These are phyloP conservation scores for Silene coronaria DNA, from an alignment of 179 eudicot species.

Conservation along the genomic window DNA sequence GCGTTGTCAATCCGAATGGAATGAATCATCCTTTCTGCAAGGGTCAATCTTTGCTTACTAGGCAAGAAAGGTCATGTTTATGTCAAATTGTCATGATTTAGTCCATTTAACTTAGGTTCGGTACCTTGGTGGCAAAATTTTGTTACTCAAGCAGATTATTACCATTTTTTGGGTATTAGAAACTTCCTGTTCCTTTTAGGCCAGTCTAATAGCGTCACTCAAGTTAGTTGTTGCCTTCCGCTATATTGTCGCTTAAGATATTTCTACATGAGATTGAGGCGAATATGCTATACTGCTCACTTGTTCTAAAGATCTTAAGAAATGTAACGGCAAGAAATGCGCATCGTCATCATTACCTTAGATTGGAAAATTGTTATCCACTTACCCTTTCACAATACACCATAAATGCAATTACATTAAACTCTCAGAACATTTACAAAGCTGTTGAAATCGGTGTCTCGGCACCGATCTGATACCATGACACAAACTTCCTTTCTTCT, in stretches of 20 bases:
- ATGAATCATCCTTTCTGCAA: too few species aligned
- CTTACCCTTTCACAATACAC: too few species aligned
- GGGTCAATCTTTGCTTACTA: too few species aligned
- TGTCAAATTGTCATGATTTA: neutral
- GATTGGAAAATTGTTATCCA: too few species aligned
- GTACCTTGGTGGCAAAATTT: neutral
- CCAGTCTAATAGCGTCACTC: neutral
- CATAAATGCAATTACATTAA: too few species aligned
- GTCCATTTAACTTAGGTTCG: neutral
- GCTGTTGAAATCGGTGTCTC: too few species aligned
- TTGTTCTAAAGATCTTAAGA: neutral
- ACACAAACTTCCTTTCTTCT: too few species aligned
- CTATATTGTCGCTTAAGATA: neutral
- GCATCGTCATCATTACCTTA: neutral
- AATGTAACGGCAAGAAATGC: neutral
- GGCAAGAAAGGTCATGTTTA: neutral
- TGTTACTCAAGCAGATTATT: neutral
- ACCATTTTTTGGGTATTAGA: neutral
- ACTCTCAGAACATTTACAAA: too few species aligned
- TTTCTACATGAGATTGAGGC: neutral
- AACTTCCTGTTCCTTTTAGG: neutral
- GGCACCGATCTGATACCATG: too few species aligned
- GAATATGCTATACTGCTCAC: neutral
- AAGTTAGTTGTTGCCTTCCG: neutral
- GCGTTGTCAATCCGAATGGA: neutral